phyloP scores from a whole-genome alignment of 2,329 filamentous ascomycete species.

The Hirsutella rhossiliensis region DNA sequence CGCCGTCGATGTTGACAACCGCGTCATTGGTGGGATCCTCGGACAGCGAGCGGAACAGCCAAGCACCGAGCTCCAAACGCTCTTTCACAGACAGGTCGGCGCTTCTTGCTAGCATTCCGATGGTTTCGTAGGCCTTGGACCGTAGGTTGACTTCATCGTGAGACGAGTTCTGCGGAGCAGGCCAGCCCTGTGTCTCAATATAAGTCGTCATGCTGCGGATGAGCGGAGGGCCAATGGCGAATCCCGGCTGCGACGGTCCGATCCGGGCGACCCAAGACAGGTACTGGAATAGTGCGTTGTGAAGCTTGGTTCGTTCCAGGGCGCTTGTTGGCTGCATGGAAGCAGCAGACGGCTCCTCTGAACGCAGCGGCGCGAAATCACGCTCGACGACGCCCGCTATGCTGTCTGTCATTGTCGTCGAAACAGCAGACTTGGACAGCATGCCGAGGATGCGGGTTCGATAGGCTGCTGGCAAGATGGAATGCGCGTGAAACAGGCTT shows the following conservation, averaged over 20 bases:
- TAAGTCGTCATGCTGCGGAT: slow-evolving; percentile 60
- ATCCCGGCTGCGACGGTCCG: slow-evolving; percentile 43
- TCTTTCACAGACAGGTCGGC: slow-evolving; percentile 42
- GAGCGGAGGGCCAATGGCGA: slow-evolving; percentile 56
- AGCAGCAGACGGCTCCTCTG: slow-evolving; percentile 1
- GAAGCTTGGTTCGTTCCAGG: slow-evolving; percentile 67
- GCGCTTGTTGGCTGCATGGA: slow-evolving; percentile 33
- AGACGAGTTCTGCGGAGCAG: slow-evolving; percentile 45
- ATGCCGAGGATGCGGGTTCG: slow-evolving; percentile 66
- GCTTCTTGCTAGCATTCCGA: slow-evolving; percentile 66
- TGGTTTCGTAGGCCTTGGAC: slow-evolving; percentile 78
- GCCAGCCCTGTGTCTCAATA: slow-evolving; percentile 76
- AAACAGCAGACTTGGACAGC: slow-evolving; percentile 63
- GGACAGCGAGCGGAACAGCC: slow-evolving; percentile 74
- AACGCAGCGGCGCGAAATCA: neutral
- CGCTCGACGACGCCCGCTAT: slow-evolving; percentile 53
- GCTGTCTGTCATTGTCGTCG: slow-evolving; percentile 55
- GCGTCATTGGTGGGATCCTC: slow-evolving; percentile 67
- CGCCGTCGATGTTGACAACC: slow-evolving; percentile 79
- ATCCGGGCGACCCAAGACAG: slow-evolving; percentile 77
- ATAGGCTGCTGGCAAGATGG: slow-evolving; percentile 57
- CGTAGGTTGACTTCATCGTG: slow-evolving; percentile 55
- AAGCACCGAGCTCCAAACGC: slow-evolving; percentile 46
- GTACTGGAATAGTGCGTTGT: slow-evolving; percentile 74
- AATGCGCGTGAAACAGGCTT: slow-evolving; percentile 61